These are phyloP conservation scores for Capronia epimyces DNA, from an alignment of 2,329 filamentous ascomycete genomes.

Conservation along the genomic window DNA sequence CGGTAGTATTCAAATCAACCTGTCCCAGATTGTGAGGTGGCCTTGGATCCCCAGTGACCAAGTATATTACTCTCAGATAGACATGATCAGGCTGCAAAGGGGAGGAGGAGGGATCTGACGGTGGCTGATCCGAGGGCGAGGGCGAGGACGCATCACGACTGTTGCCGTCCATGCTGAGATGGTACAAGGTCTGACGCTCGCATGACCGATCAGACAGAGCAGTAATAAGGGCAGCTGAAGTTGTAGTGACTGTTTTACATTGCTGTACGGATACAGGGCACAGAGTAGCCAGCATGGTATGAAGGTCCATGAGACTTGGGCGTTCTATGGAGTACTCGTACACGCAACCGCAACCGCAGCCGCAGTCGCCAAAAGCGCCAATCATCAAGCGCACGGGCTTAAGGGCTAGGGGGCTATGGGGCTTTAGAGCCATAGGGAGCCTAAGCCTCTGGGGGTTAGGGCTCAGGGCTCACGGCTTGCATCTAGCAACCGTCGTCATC, in stretches of 20 bases:
- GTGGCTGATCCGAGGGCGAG: neutral
- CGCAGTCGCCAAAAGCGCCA: neutral
- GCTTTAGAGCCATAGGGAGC: too few relatives aligned
- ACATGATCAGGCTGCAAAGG: slow-evolving; percentile 20
- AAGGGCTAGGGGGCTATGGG: too few relatives aligned
- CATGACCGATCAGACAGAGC: neutral
- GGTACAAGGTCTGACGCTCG: neutral
- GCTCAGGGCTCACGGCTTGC: too few relatives aligned
- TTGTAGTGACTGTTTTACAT: too few relatives aligned
- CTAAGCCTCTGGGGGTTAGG: too few relatives aligned
- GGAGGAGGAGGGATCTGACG: neutral
- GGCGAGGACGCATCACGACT: neutral
- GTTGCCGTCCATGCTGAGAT: neutral
- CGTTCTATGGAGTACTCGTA: too few relatives aligned
- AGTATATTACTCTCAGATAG: slow-evolving; percentile 22
- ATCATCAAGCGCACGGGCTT: neutral
- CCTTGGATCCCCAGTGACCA: slow-evolving; percentile 26
- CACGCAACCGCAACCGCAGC: neutral
- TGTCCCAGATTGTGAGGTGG: slow-evolving; percentile 31
- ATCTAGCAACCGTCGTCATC: too few relatives aligned
- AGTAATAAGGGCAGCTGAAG: neutral
- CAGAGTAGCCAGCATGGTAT: too few relatives aligned
- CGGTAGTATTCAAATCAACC: slow-evolving; percentile 40
- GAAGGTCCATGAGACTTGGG: too few relatives aligned
- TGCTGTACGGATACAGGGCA: too few relatives aligned